A percentile compares a stretch with the other conserved stretches of the same genome.
phyloP scores from a whole-genome alignment of 352 stramenopile genomes.

The Nothophytophthora sp. region DNA sequence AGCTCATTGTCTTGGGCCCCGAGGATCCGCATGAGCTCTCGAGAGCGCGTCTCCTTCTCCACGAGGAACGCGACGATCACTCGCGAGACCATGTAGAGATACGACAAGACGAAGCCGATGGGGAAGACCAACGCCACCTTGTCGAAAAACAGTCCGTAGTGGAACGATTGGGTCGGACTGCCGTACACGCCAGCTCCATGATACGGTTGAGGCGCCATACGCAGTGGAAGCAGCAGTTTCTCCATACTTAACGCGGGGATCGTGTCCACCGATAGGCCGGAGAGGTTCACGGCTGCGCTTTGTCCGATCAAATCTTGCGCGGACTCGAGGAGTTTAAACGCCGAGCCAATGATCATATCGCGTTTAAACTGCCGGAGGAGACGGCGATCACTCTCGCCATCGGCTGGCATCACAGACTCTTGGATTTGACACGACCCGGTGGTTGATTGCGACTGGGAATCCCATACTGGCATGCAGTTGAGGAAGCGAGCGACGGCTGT shows the following conservation, averaged over 20 bases:
- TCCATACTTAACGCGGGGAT: conserved; percentile 38
- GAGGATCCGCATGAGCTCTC: conserved; percentile 93
- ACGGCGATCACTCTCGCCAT: conserved; percentile 28
- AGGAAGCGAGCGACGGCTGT: conserved; percentile 64
- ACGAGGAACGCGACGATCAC: conserved; percentile 90
- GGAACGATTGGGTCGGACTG: conserved; percentile 53
- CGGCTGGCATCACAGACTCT: conserved; percentile 28
- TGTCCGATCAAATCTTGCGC: conserved; percentile 15
- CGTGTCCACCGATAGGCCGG: conserved; percentile 24
- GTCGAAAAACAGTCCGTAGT: conserved; percentile 75
- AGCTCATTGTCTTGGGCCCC: conserved; percentile 70
- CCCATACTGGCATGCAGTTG: conserved; percentile 66
- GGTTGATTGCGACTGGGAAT: conserved; percentile 24
- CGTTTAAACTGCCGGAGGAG: conserved; percentile 49
- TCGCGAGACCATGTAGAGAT: conserved; percentile 91
- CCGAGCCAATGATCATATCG: conserved; percentile 53
- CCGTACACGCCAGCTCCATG: conserved; percentile 49
- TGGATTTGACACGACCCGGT: conserved; percentile 48
- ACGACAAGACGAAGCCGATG: conserved; percentile 92
- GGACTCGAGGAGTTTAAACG: conserved; percentile 29
- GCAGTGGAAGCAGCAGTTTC: conserved; percentile 44
- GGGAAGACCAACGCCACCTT: conserved; percentile 78
- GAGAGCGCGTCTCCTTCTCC: conserved; percentile 92
- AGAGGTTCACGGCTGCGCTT: conserved; percentile 6
- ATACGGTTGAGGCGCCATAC: conserved; percentile 62